Percentiles rank a stretch among this genome's conserved stretches.
These are phyloP conservation scores for Boletus tomentosulus DNA, from an alignment of 768 basidiomycete genomes.

Conservation along the genomic window DNA sequence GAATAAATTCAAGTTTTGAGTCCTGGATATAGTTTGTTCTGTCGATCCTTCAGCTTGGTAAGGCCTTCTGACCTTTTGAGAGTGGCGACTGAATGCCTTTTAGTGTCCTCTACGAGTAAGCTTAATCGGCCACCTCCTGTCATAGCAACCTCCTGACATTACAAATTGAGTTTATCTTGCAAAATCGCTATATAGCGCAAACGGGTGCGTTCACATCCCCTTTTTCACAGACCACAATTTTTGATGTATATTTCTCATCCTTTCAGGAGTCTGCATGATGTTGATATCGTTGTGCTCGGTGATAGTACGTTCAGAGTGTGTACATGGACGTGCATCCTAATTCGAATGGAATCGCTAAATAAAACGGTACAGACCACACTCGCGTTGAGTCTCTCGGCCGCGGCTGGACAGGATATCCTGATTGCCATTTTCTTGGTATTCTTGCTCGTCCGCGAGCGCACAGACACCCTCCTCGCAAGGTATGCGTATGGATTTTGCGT, in stretches of 20 bases:
- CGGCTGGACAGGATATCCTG: background rate
- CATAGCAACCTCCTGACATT: background rate
- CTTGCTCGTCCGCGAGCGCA: background rate
- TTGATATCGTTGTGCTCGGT: background rate
- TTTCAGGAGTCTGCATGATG: background rate
- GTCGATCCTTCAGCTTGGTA: background rate
- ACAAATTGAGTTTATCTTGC: background rate
- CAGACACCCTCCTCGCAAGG: background rate
- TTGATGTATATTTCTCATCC: background rate
- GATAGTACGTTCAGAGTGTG: background rate
- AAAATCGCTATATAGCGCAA: background rate
- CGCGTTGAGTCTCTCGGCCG: background rate
- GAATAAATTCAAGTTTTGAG: background rate
- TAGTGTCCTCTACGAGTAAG: background rate
- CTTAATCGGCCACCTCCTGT: background rate
- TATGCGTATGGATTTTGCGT: background rate
- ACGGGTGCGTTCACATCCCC: background rate
- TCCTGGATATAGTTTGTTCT: background rate
- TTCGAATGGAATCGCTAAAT: background rate
- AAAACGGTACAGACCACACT: background rate
- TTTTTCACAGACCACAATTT: background rate
- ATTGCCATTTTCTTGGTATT: background rate
- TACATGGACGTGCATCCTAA: background rate
- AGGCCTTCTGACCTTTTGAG: background rate
- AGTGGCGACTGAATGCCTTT: background rate